A percentile compares a stretch with the other conserved stretches of the same genome.
Conservation (phyloP, 176 grass and related monocot genomes). For the Thinopyrum elongatum region DNA sequence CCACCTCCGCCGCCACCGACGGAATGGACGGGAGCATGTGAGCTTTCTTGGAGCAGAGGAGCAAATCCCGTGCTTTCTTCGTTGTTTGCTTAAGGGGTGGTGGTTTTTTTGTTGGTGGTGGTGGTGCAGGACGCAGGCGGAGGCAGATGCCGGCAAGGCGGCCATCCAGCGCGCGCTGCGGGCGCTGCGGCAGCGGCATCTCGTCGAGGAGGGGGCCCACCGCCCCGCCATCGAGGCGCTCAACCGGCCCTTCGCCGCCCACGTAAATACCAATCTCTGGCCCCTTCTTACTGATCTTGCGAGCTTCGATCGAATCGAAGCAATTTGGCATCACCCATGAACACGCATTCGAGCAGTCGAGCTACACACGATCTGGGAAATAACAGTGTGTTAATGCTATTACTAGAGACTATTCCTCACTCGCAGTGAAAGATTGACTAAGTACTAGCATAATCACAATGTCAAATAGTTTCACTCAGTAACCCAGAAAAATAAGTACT, state of each 20-base stretch:
- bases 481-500: not conserved
- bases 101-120: not conserved
- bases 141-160: conserved; percentile 57
- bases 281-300: not conserved
- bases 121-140: conserved; percentile 58
- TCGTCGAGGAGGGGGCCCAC: conserved; percentile 81
- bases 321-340: not conserved
- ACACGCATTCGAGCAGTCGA: conserved; percentile 3
- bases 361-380: too few species aligned
- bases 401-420: too few species aligned
- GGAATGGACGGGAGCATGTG: not conserved
- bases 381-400: too few species aligned
- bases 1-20: not conserved
- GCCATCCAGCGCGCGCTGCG: conserved; percentile 53
- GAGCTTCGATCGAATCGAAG: not conserved
- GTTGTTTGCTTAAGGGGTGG: not conserved
- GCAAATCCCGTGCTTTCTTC: not conserved
- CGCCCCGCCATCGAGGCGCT: conserved; percentile 71
- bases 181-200: conserved; percentile 55
- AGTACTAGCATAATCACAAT: not conserved
- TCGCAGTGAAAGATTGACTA: not conserved
- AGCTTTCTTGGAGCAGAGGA: not conserved
- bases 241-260: conserved; percentile 63
- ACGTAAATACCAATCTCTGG: conserved; percentile 42
- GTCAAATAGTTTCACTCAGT: not conserved